phyloP scores from a whole-genome alignment of 805 yeast genomes.

The Saccharomycopsis javanensis region DNA sequence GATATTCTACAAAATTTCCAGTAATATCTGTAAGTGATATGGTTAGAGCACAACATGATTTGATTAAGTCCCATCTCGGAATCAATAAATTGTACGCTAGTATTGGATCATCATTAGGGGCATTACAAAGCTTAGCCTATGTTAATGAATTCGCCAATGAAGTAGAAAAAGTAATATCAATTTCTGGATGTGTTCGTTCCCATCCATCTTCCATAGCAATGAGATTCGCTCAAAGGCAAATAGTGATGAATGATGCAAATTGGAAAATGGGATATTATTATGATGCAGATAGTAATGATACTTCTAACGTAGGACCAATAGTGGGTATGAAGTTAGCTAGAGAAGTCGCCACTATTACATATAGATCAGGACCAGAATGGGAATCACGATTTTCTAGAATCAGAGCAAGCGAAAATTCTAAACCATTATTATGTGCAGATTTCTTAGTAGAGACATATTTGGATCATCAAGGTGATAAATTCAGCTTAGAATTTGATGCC shows the following conservation, averaged over 20 bases:
- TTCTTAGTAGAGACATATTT: conserved; percentile 85
- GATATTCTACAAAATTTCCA: conserved; percentile 84
- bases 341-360: conserved; percentile 89
- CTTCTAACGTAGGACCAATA: conserved; percentile 67
- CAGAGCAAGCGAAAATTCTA: conserved; percentile 65
- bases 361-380: conserved; percentile 96
- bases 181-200: conserved; percentile 87
- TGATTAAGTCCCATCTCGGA: conserved; percentile 53
- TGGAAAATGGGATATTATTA: conserved; percentile 91
- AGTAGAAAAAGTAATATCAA: conserved; percentile 66
- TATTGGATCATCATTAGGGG: conserved; percentile 95
- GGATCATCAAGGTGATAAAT: conserved; percentile 93
- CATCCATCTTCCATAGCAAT: conserved; percentile 92
- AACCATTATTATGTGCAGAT: conserved; percentile 90
- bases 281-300: conserved; percentile 20
- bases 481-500: conserved; percentile 84
- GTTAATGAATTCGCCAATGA: conserved; percentile 74
- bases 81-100: conserved; percentile 62
- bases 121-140: conserved; percentile 91
- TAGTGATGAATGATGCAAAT: conserved; percentile 86
- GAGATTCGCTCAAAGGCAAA: conserved; percentile 89
- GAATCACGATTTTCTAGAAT: conserved; percentile 85
- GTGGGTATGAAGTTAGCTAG: conserved; percentile 91
- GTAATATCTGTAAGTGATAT: conserved; percentile 78
- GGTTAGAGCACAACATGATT: conserved; percentile 77